These are phyloP conservation scores for Wickerhamomyces ciferrii DNA, from an alignment of 805 yeast species.

Conservation along the genomic window DNA sequence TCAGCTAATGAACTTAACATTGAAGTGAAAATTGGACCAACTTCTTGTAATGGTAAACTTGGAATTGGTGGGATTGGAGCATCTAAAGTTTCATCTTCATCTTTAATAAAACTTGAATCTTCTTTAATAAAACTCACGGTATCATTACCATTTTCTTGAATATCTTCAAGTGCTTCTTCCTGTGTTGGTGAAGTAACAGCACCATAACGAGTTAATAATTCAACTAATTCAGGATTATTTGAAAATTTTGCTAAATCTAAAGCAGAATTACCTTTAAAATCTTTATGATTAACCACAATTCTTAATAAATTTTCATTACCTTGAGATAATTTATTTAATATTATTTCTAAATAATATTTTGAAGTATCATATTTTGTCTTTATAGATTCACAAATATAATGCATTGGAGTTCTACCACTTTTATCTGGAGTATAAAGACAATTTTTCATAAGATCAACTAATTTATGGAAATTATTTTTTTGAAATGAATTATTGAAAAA, in stretches of 20 bases:
- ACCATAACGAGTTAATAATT: conserved; percentile 24
- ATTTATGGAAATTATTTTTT: conserved; percentile 49
- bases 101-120: conserved; percentile 1
- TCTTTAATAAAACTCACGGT: conserved; percentile 4
- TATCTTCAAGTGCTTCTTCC: not conserved
- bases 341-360: conserved; percentile 48
- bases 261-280: conserved; percentile 80
- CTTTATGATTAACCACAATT: conserved; percentile 69
- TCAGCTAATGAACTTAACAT: conserved; percentile 41
- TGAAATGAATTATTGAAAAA: conserved; percentile 72
- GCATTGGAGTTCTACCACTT: conserved; percentile 69
- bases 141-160: not conserved
- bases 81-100: conserved; percentile 5
- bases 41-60: conserved; percentile 18
- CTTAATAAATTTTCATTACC: conserved; percentile 41
- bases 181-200: not conserved
- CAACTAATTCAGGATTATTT: conserved; percentile 40
- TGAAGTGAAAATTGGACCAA: conserved; percentile 22
- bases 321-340: conserved; percentile 36
- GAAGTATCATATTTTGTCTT: conserved; percentile 44
- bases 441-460: conserved; percentile 55
- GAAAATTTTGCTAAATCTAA: conserved; percentile 69
- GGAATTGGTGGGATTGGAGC: conserved; percentile 12
- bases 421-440: conserved; percentile 70
- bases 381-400: conserved; percentile 54